Base-by-base conservation (phyloP, 2,329 filamentous ascomycete genomes). In the Daldinia eschscholtzii region DNA sequence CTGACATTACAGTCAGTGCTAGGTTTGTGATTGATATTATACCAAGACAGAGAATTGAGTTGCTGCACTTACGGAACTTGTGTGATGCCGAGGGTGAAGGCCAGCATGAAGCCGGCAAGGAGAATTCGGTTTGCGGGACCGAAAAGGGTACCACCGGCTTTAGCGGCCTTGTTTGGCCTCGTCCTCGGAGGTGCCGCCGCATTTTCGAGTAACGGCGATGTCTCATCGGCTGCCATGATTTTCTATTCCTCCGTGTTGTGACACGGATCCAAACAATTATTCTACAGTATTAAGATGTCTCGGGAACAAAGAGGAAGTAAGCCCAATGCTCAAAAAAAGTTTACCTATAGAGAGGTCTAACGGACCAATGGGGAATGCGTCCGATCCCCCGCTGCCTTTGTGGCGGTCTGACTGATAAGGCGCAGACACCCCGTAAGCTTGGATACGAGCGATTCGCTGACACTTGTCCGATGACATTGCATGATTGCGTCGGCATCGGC, bases 21-120 rank as follows among this genome's bases (percentile, higher is more conserved):
- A 12, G n/a, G 15, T 42, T 57, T 3, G n/a, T 12, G 5, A 37
- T 44, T 28, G 23, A 57, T 18, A n/a, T 42, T 26, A 41, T 9
- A 23, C 20, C 26, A 20, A 12, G 55, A 12, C n/a, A 13, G 13
- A 28, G 12, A 20, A 7, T 13, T 18, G 6, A 53, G 1, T 5
- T n/a, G n/a, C 26, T 57, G 15, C 10, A 15, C 76, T 72, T 68
- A 77, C 75, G 76, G 76, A 39, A 77, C 75, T 65, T 78, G 76
- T 6, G 76, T 77, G 18, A 77, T 74, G 65, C 75, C 75, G 28
- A 78, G 71, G n/a, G 75, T 76, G 62, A 78, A 76, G 10, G 74
- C 59, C 71, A 77, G 76, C 48, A 78, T 64, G 50, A 78, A 77
- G 18, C 76, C 76, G 70, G 76, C 76, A 18, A 78, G 72, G 35